Evolutionary conservation across 2,329 filamentous ascomycete genomes (phyloP).

Genomic region (Hymenoscyphus salicellus): DNA sequence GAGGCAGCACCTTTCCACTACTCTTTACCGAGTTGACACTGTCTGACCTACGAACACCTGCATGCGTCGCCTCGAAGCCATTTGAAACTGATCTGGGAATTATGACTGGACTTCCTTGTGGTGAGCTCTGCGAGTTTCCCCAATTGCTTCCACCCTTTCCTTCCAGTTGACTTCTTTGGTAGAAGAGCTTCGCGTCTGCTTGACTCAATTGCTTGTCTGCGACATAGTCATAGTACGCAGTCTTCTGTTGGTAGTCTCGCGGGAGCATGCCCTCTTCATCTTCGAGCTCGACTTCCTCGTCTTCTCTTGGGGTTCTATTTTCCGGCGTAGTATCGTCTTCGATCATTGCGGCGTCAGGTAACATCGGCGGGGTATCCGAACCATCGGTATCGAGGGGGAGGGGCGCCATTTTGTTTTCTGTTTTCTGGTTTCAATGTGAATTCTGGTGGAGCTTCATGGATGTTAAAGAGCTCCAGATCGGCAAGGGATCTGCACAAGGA

Average conservation of each 20-base stretch:
- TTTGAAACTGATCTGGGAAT: constrained; percentile 28
- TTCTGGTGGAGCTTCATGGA: background rate
- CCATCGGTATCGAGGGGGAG: constrained; percentile 3
- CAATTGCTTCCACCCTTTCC: constrained; percentile 34
- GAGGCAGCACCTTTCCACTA: constrained; percentile 21
- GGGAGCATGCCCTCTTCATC: constrained; percentile 51
- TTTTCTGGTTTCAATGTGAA: background rate
- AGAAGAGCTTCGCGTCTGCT: constrained; percentile 92
- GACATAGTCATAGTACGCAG: constrained; percentile 88
- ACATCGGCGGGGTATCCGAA: constrained; percentile 20
- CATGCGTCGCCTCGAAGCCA: constrained; percentile 28
- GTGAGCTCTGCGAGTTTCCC: constrained; percentile 32
- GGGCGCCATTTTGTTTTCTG: background rate
- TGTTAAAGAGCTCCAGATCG: background rate
- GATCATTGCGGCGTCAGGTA: constrained; percentile 31
- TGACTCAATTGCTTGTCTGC: constrained; percentile 93
- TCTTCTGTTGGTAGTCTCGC: constrained; percentile 63
- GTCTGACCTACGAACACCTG: constrained; percentile 26
- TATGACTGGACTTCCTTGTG: constrained; percentile 32
- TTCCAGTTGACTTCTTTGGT: constrained; percentile 77
- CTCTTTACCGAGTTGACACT: constrained; percentile 33
- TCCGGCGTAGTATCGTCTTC: constrained; percentile 27
- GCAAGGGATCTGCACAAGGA: constrained; percentile 1
- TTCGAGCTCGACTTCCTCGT: constrained; percentile 12
- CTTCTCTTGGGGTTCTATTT: constrained; percentile 18